Base-by-base conservation (phyloP, 1,284 basidiomycete genomes). In the Cutaneotrichosporon daszewskae region DNA sequence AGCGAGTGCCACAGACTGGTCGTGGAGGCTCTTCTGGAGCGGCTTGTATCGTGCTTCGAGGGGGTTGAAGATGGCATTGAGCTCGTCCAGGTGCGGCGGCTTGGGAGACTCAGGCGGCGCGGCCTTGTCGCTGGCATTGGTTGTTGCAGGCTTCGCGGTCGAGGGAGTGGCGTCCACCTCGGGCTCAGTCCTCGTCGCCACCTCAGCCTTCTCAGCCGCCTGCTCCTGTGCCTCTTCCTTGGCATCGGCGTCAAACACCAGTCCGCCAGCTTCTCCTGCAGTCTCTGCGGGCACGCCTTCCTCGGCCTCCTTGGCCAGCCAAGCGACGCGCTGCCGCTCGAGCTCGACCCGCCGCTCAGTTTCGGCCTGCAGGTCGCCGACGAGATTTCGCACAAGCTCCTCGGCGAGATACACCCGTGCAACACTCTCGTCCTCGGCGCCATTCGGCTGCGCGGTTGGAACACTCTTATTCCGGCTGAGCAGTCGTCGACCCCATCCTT, bases 301-400 rank as follows among this genome's bases (percentile, higher is more conserved):
- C 9, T 51, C 59, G 5, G 64, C 64, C 29, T 66, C 61, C 29
- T 60, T 60, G 9, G 68, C 68, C n/a, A 73, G 42, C 60, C 64
- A 66, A 16, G 64, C 63, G 19, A 69, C 62, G 19, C 66, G 54
- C 54, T 68, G 62, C 39, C 64, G 70, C 56, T 82, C 80, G 11
- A 80, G 58, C 23, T 75, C 70, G 39, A 87, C 53, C 35, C 84
- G 69, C 51, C 75, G 75, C 49, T 77, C 75, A 18, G 77, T 79
- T 68, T 88, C 85, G 4, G 60, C 60, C 51, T 82, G 77, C 32
- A 90, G 66, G 60, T 90, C 86, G 36, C 73, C 72, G 18, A 78
- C 74, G 16, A 90, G 69, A 0, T 75, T 71, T 23, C 77, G 74
- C 9, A 85, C 77, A 0, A 82, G 75, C 24, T 77, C 75, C 54